Evolutionary conservation across 345 rosid genomes (phyloP).

Genomic region (Erucastrum elatum): DNA sequence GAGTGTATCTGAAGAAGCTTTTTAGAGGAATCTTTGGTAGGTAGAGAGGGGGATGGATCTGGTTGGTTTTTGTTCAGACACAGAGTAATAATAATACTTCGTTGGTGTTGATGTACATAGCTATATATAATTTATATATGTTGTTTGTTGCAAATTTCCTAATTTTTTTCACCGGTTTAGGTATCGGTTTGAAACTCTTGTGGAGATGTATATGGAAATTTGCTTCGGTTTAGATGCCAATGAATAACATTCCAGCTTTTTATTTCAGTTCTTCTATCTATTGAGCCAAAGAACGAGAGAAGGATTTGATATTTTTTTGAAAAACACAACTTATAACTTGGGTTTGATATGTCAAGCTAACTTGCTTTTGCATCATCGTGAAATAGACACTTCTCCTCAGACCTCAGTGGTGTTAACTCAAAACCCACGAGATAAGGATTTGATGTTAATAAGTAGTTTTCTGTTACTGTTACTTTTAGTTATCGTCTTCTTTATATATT

Average conservation of each 20-base stretch:
- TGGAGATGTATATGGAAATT: slow-evolving; percentile 4
- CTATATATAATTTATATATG: too few relatives aligned
- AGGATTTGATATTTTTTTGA: too few relatives aligned
- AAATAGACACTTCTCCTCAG: too few relatives aligned
- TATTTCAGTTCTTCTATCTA: too few relatives aligned
- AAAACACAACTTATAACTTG: too few relatives aligned
- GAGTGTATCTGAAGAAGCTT: slow-evolving; percentile 8
- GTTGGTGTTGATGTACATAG: slow-evolving; percentile 34
- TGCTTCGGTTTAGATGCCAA: background rate
- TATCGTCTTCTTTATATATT: background rate
- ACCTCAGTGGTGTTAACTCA: too few relatives aligned
- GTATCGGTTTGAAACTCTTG: slow-evolving; percentile 28
- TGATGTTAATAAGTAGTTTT: background rate
- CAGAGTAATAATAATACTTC: slow-evolving; percentile 14
- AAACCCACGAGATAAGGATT: too few relatives aligned
- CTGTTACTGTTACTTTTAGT: slow-evolving; percentile 3
- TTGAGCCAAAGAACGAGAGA: too few relatives aligned
- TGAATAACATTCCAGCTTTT: too few relatives aligned
- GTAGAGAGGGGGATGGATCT: slow-evolving; percentile 24
- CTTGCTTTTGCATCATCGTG: too few relatives aligned
- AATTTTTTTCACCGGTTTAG: slow-evolving; percentile 29
- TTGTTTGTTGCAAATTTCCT: slow-evolving; percentile 25
- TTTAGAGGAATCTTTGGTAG: slow-evolving; percentile 28
- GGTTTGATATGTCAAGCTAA: too few relatives aligned
- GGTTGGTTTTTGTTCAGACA: slow-evolving; percentile 24